Conservation (phyloP, 306 rosid genomes). For the Cicer arietinum region DNA sequence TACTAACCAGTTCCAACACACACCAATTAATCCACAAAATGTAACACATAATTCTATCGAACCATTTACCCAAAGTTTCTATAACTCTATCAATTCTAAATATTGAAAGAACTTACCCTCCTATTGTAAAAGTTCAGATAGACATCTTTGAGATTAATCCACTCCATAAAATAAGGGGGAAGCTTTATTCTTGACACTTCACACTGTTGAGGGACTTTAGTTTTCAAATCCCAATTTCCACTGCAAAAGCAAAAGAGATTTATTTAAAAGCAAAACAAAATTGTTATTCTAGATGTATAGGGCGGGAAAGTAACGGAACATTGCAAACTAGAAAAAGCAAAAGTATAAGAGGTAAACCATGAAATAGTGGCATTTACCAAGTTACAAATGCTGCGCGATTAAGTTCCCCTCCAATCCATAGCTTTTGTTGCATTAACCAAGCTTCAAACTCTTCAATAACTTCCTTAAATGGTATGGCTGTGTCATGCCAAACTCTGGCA, state of each 20-base stretch:
- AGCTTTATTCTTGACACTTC: conserved; percentile 74
- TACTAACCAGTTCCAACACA: too few species aligned
- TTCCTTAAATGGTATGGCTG: conserved; percentile 77
- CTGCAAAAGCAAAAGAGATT: conserved; percentile 48
- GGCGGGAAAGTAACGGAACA: neutral
- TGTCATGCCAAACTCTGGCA: conserved; percentile 94
- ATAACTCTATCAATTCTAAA: conserved; percentile 8
- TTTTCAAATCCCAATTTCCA: conserved; percentile 99
- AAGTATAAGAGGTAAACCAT: conserved; percentile 17
- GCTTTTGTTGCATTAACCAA: conserved; percentile 70
- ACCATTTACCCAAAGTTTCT: conserved; percentile 23
- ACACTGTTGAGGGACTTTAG: conserved; percentile 95
- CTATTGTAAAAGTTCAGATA: conserved; percentile 83
- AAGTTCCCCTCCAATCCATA: conserved; percentile 72
- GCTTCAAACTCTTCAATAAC: conserved; percentile 82
- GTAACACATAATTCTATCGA: neutral
- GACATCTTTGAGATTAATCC: conserved; percentile 93
- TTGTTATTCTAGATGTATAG: neutral
- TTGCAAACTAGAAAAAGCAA: conserved; percentile 17
- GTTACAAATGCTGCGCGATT: conserved; percentile 82
- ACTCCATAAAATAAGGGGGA: conserved; percentile 86
- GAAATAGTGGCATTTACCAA: conserved; percentile 58
- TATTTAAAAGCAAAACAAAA: conserved; percentile 19
- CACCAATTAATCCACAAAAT: conserved; percentile 19
- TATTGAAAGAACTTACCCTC: conserved; percentile 60